These are phyloP conservation scores for Dictyostelium capitatum DNA, from an alignment of 78 protist species.

Conservation along the genomic window DNA sequence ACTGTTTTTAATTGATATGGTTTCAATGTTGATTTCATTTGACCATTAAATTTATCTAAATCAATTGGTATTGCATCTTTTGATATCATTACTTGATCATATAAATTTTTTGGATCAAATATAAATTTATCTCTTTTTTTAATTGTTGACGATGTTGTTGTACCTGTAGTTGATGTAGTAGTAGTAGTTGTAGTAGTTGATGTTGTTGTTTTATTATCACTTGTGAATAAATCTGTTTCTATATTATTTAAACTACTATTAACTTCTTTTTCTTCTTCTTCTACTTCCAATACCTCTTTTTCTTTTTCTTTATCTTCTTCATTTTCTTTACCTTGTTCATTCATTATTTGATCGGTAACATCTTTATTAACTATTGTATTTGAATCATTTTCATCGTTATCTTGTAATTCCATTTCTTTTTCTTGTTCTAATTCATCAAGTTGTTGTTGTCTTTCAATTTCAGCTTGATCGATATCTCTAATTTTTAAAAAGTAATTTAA, in stretches of 20 bases:
- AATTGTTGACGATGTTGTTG: background rate
- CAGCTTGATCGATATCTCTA: background rate
- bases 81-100: background rate
- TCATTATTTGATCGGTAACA: no score
- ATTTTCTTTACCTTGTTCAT: background rate
- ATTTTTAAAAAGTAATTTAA: slow-evolving; percentile 51
- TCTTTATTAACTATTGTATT: background rate
- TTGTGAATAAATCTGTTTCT: background rate
- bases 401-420: background rate
- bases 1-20: slow-evolving; percentile 54
- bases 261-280: background rate
- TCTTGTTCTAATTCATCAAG: background rate
- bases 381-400: background rate
- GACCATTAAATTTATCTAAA: background rate
- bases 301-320: background rate
- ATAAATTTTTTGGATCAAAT: slow-evolving; percentile 35
- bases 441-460: background rate
- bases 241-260: background rate
- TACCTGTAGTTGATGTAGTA: background rate
- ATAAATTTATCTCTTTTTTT: background rate
- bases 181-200: background rate
- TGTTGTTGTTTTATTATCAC: background rate
- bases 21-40: slow-evolving; percentile 24
- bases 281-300: background rate
- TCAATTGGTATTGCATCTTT: background rate